These are phyloP conservation scores for Chlorociboria aeruginascens DNA, from an alignment of 495 filamentous ascomycete genomes.

Conservation along the genomic window DNA sequence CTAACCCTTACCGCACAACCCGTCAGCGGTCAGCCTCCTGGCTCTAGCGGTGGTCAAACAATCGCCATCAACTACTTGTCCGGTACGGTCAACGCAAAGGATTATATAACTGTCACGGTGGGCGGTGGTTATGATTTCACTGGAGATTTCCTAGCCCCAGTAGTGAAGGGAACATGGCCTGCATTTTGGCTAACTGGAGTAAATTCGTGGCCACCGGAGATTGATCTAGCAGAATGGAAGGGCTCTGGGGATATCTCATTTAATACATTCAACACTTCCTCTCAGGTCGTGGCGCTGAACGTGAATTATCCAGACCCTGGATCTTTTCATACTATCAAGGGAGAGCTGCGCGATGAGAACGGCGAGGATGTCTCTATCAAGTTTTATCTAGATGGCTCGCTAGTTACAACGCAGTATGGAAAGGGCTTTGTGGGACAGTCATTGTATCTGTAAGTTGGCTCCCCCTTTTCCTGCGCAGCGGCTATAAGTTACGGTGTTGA, in stretches of 20 bases:
- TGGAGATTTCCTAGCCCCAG: conserved; percentile 39
- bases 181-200: conserved; percentile 49
- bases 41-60: conserved; percentile 31
- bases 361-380: conserved; percentile 38
- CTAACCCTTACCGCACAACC: conserved; percentile 35
- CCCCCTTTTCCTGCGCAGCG: no score
- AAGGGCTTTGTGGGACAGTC: conserved; percentile 34
- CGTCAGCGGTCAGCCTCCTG: conserved; percentile 30
- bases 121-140: conserved; percentile 41
- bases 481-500: no score
- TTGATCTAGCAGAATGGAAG: conserved; percentile 53
- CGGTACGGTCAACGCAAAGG: conserved; percentile 35
- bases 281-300: conserved; percentile 32
- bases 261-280: conserved; percentile 48
- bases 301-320: conserved; percentile 34
- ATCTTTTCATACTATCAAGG: conserved; percentile 37
- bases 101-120: conserved; percentile 31
- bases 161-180: conserved; percentile 42
- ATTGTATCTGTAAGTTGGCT: conserved; percentile 36
- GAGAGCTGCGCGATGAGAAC: conserved; percentile 39
- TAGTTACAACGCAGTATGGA: conserved; percentile 40
- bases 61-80: conserved; percentile 43
- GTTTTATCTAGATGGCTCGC: conserved; percentile 40
- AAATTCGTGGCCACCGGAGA: conserved; percentile 50
- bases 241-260: conserved; percentile 47